Evolutionary conservation across 257 asterid species (phyloP), one percentile per base, ranked within the genome.

Genomic region (Solanum etuberosum): DNA sequence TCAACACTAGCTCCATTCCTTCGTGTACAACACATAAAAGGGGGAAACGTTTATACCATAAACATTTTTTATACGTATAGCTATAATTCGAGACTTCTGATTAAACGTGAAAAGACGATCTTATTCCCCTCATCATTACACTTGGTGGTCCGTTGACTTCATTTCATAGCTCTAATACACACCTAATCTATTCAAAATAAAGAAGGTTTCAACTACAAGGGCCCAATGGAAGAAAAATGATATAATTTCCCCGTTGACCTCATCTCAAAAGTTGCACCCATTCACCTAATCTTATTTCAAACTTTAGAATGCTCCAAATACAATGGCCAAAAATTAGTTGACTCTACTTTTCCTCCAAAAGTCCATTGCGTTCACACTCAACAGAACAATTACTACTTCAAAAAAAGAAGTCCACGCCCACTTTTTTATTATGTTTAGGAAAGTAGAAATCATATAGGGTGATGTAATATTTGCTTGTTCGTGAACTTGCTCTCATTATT

Each of bases 271-370:
- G 21, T 78, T 43, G 78, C 9, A 10, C 15, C 78, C 38, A 78
- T 42, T 78, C 63, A 80, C 67, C 84, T 80, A 27, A 80, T 16
- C 65, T 54, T 16, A 46, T 80, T 80, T 43, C 42, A 43, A 9
- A 46, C 37, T 46, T 43, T 15, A 27, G 10, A 43, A 43, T 8
- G 67, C 40, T 80, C 65, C 65, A 80, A 80, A 80, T 80, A 61
- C 84, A 46, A 80, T 80, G 84, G 84, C 84, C 42, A 46, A 80
- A 70, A 80, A 16, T 43, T 80, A 80, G 67, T 80, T 46, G 67
- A 46, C 84, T 80, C 9, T 80, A 67, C 54, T 16, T 42, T 61
- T 27, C 9, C 7, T 65, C 15, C 32, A 25, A 63, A 42, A 78
- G 82, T 86, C 82, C 10, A 20, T 25, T 40, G 42, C 14, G 83